A percentile compares a stretch with the other conserved stretches of the same genome.
phyloP scores from a whole-genome alignment of 768 basidiomycete genomes.

The Hirschioporus abietinus region DNA sequence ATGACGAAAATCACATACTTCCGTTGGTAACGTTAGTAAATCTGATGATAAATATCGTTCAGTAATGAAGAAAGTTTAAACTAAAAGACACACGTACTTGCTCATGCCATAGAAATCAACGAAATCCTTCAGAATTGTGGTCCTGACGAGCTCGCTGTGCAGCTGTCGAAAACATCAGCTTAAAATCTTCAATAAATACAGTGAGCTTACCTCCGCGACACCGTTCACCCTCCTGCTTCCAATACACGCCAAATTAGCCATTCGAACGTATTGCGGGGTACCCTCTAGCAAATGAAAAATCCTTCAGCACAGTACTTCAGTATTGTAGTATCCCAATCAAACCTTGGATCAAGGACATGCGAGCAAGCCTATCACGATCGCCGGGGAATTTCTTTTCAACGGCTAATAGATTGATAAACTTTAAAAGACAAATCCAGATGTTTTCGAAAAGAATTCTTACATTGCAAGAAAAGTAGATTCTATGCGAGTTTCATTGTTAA shows the following conservation, averaged over 20 bases:
- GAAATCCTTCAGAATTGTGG: conserved; percentile 85
- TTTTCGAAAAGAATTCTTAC: conserved; percentile 29
- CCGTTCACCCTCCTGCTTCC: conserved; percentile 89
- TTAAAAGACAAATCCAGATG: neutral
- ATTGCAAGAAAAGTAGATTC: conserved; percentile 60
- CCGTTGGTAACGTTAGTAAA: conserved; percentile 94
- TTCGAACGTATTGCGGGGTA: conserved; percentile 77
- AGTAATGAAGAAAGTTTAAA: neutral
- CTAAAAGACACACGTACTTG: conserved; percentile 40
- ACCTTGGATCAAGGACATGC: conserved; percentile 95
- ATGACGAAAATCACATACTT: conserved; percentile 41
- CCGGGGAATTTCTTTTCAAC: conserved; percentile 90
- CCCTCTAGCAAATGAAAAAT: conserved; percentile 50
- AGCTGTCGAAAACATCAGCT: conserved; percentile 35
- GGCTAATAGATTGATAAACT: conserved; percentile 33
- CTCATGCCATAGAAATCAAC: conserved; percentile 87
- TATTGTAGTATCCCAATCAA: neutral
- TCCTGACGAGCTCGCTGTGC: conserved; percentile 83
- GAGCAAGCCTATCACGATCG: conserved; percentile 69
- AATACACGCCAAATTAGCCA: conserved; percentile 90
- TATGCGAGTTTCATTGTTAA: conserved; percentile 20
- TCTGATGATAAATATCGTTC: conserved; percentile 27
- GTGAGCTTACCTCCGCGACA: conserved; percentile 69
- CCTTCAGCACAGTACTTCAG: neutral
- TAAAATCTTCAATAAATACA: neutral